phyloP scores from a whole-genome alignment of 805 yeast species.

The Cyberlindnera veronae region DNA sequence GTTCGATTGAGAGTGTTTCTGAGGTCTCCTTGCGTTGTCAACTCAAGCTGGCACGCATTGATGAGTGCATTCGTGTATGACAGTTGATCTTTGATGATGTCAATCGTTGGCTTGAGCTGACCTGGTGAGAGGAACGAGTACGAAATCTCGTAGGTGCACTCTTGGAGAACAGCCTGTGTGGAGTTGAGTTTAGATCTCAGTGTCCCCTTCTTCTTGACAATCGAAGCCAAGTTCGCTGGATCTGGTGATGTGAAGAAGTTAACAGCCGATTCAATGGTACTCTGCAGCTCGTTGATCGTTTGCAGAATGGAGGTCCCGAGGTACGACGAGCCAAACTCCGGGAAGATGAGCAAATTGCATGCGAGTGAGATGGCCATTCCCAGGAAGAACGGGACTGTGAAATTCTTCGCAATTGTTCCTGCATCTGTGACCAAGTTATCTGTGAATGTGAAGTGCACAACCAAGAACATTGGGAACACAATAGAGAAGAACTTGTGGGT shows the following conservation, averaged over 20 bases:
- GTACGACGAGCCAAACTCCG: slow-evolving; percentile 50
- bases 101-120: slow-evolving; percentile 35
- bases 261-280: slow-evolving; percentile 35
- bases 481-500: slow-evolving; percentile 44
- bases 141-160: slow-evolving; percentile 47
- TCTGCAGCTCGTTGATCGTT: slow-evolving; percentile 38
- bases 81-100: slow-evolving; percentile 30
- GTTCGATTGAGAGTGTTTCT: slow-evolving; percentile 30
- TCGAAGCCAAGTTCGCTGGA: slow-evolving; percentile 29
- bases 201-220: slow-evolving; percentile 32
- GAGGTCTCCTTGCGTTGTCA: slow-evolving; percentile 33
- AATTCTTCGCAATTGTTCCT: slow-evolving; percentile 33
- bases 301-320: slow-evolving; percentile 41
- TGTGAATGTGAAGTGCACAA: slow-evolving; percentile 46
- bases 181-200: slow-evolving; percentile 33
- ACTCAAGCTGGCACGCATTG: slow-evolving; percentile 47
- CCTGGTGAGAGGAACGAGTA: slow-evolving; percentile 45
- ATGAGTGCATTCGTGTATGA: slow-evolving; percentile 39
- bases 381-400: slow-evolving; percentile 41
- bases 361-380: slow-evolving; percentile 44
- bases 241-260: slow-evolving; percentile 34
- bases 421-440: slow-evolving; percentile 33
- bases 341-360: slow-evolving; percentile 42
- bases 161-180: slow-evolving; percentile 39
- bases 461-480: slow-evolving; percentile 46